phyloP scores from a whole-genome alignment of 345 rosid species.

The Aegle marmelos region DNA sequence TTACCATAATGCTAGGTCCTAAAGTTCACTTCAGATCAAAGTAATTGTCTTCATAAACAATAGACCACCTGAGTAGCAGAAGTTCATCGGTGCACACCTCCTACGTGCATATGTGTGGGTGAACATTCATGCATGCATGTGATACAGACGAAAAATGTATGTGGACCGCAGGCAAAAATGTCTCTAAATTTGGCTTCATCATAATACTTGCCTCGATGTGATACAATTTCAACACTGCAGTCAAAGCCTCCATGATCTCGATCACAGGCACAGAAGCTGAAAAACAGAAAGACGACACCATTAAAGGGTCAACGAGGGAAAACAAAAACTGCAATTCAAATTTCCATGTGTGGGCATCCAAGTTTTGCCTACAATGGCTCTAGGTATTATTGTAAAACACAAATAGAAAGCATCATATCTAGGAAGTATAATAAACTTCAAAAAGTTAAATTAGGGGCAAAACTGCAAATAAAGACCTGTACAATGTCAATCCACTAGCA shows the following conservation, averaged over 20 bases:
- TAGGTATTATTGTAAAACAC: neutral
- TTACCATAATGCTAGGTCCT: neutral
- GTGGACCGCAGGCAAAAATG: neutral
- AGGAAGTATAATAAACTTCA: neutral
- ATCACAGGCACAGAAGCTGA: slow-evolving; percentile 89
- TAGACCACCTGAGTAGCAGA: neutral
- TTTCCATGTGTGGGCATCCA: slow-evolving; percentile 1
- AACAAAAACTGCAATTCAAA: slow-evolving; percentile 3
- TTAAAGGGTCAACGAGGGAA: neutral
- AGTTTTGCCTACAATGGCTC: neutral
- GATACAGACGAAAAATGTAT: too few relatives aligned
- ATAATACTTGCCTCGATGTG: slow-evolving; percentile 52
- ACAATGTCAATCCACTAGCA: slow-evolving; percentile 86
- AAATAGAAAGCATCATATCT: slow-evolving; percentile 1
- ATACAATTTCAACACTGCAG: slow-evolving; percentile 77
- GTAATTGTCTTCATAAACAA: slow-evolving; percentile 3
- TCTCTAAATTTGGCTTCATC: neutral
- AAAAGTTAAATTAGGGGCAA: neutral
- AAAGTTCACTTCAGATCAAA: slow-evolving; percentile 11
- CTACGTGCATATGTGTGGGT: too few relatives aligned
- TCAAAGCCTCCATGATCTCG: slow-evolving; percentile 95
- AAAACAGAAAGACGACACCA: slow-evolving; percentile 26
- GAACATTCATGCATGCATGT: too few relatives aligned
- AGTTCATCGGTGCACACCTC: neutral
- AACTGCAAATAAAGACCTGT: slow-evolving; percentile 49